Percentiles rank a stretch among this genome's conserved stretches.
phyloP scores from a whole-genome alignment of 768 basidiomycete genomes.

The Galerina marginata region DNA sequence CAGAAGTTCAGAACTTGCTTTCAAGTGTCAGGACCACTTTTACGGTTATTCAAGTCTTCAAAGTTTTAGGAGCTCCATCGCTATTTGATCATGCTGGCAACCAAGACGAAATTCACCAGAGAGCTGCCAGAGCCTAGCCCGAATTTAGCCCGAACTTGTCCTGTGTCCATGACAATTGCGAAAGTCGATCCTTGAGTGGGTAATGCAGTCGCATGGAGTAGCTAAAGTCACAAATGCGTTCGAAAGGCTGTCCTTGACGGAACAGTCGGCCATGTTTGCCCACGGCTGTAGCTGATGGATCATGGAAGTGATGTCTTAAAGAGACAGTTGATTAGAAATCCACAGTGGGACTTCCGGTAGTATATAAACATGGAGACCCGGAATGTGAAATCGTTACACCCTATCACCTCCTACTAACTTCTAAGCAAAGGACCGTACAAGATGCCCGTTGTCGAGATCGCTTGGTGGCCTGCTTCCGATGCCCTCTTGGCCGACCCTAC shows the following conservation, averaged over 20 bases:
- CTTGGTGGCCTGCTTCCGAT: conserved; percentile 14
- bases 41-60: too few relatives aligned
- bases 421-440: background rate
- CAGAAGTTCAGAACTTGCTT: too few relatives aligned
- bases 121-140: too few relatives aligned
- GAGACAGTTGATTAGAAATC: background rate
- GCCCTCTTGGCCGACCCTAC: conserved; percentile 27
- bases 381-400: background rate
- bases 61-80: too few relatives aligned
- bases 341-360: background rate
- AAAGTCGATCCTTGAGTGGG: too few relatives aligned
- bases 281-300: background rate
- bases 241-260: background rate
- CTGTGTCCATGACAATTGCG: too few relatives aligned
- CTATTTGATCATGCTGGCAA: too few relatives aligned
- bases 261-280: background rate
- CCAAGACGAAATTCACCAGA: too few relatives aligned
- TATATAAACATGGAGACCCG: conserved; percentile 5
- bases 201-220: too few relatives aligned
- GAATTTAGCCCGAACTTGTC: too few relatives aligned
- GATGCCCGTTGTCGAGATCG: conserved; percentile 33
- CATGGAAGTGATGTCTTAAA: background rate
- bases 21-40: too few relatives aligned
- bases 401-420: background rate
- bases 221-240: background rate